phyloP scores from a whole-genome alignment of 2,329 filamentous ascomycete species.

The Dactylellina parvicollis region DNA sequence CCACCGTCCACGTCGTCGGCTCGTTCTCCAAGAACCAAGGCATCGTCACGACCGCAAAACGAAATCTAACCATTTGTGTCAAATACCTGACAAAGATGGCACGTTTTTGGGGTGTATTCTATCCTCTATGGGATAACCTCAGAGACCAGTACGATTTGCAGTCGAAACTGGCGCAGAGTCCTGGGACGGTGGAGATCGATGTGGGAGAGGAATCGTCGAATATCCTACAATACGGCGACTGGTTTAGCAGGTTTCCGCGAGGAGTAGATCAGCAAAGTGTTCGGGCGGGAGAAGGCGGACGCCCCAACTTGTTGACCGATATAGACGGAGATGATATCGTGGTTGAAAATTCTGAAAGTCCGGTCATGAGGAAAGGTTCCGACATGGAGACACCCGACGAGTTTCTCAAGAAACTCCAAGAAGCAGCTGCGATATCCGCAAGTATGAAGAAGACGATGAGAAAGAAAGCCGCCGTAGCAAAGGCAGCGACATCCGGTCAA shows the following conservation, averaged over 20 bases:
- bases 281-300: constrained; percentile 59
- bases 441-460: constrained; percentile 65
- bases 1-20: constrained; percentile 91
- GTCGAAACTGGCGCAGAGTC: constrained; percentile 65
- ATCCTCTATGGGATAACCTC: constrained; percentile 92
- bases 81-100: constrained; percentile 94
- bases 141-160: constrained; percentile 81
- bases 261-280: constrained; percentile 79
- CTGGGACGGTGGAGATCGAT: constrained; percentile 25
- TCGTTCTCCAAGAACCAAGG: constrained; percentile 85
- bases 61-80: constrained; percentile 85
- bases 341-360: constrained; percentile 66
- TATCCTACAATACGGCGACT: constrained; percentile 95
- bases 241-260: constrained; percentile 94
- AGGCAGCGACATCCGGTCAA: constrained; percentile 53
- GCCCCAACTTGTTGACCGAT: constrained; percentile 9
- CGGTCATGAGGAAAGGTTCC: constrained; percentile 85
- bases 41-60: constrained; percentile 80
- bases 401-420: constrained; percentile 79
- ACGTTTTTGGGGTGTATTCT: constrained; percentile 97
- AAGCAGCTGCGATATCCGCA: constrained; percentile 65
- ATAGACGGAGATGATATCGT: constrained; percentile 3
- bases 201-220: constrained; percentile 62
- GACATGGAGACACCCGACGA: constrained; percentile 95
- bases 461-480: constrained; percentile 58